These are phyloP conservation scores for Rhizopogon sp. DNA, from an alignment of 768 basidiomycete species.

Conservation along the genomic window DNA sequence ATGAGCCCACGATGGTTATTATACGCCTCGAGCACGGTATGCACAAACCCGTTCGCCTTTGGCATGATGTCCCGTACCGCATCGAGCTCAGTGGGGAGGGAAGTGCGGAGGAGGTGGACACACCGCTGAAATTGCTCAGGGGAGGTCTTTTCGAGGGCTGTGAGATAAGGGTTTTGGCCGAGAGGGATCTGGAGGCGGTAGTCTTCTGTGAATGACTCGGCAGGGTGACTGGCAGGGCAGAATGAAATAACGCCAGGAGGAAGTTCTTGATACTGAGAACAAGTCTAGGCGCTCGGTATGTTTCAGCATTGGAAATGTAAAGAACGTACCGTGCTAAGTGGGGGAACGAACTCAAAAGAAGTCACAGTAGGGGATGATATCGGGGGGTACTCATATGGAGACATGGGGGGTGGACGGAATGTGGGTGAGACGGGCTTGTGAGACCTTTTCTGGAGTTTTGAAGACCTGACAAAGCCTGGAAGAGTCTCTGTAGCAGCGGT, in stretches of 20 bases:
- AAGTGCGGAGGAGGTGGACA: slow-evolving; percentile 22
- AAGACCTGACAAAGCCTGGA: too few species aligned
- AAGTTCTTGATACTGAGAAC: slow-evolving; percentile 1
- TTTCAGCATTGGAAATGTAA: background rate
- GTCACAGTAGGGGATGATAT: too few species aligned
- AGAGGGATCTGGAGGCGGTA: slow-evolving; percentile 19
- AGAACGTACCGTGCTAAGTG: background rate
- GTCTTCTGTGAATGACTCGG: slow-evolving; percentile 26
- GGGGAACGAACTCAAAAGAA: background rate
- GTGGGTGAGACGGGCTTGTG: too few species aligned
- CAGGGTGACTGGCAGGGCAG: slow-evolving; percentile 13
- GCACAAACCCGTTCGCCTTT: slow-evolving; percentile 29
- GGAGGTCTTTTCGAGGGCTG: slow-evolving; percentile 16
- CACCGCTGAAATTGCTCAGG: slow-evolving; percentile 17
- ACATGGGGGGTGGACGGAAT: too few species aligned
- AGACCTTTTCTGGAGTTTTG: too few species aligned
- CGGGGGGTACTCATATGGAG: too few species aligned
- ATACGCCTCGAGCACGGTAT: slow-evolving; percentile 32
- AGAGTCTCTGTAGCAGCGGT: slow-evolving; percentile 7
- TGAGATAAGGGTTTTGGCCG: slow-evolving; percentile 12
- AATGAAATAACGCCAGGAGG: slow-evolving; percentile 16
- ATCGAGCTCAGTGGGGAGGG: slow-evolving; percentile 15
- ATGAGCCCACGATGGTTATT: slow-evolving; percentile 33
- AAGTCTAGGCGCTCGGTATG: slow-evolving; percentile 3
- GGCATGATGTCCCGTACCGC: slow-evolving; percentile 24